Conservation (phyloP, 192 early-diverging fungal genomes). For the Helicostylum pulchrum region DNA sequence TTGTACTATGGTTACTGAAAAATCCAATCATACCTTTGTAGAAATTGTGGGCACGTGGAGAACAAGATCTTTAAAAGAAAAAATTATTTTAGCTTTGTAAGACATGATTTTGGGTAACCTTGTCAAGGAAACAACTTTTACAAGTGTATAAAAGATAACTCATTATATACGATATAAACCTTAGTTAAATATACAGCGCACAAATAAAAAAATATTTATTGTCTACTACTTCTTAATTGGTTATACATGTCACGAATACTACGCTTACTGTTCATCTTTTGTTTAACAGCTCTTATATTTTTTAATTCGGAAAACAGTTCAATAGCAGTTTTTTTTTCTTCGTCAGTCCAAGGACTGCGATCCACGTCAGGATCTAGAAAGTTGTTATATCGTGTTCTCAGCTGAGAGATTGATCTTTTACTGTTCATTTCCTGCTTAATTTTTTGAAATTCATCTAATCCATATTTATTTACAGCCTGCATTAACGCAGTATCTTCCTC, state of each 20-base stretch:
- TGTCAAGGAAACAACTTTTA: not conserved
- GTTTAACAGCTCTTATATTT: not conserved
- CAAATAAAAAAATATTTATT: not conserved
- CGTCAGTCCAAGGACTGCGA: conserved; percentile 14
- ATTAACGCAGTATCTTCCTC: conserved; percentile 21
- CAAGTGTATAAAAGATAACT: too few species aligned
- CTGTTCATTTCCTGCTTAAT: conserved; percentile 23
- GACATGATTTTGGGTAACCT: not conserved
- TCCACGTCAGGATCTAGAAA: conserved; percentile 18
- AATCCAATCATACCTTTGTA: too few species aligned
- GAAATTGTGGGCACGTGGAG: too few species aligned
- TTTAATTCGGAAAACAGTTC: conserved; percentile 7
- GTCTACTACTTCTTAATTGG: conserved; percentile 6
- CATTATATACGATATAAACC: too few species aligned
- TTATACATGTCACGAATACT: conserved; percentile 14
- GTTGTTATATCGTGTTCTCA: conserved; percentile 18
- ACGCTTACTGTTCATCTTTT: conserved; percentile 11
- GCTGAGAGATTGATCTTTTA: conserved; percentile 5
- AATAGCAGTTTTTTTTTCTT: conserved; percentile 22
- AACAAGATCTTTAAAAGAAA: too few species aligned
- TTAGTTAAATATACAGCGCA: too few species aligned
- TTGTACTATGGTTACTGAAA: too few species aligned
- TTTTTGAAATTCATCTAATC: conserved; percentile 15
- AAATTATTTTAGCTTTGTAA: too few species aligned
- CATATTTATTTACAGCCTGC: conserved; percentile 15